These are phyloP conservation scores for Metschnikowia anglica DNA, from an alignment of 805 yeast genomes.

Conservation along the genomic window DNA sequence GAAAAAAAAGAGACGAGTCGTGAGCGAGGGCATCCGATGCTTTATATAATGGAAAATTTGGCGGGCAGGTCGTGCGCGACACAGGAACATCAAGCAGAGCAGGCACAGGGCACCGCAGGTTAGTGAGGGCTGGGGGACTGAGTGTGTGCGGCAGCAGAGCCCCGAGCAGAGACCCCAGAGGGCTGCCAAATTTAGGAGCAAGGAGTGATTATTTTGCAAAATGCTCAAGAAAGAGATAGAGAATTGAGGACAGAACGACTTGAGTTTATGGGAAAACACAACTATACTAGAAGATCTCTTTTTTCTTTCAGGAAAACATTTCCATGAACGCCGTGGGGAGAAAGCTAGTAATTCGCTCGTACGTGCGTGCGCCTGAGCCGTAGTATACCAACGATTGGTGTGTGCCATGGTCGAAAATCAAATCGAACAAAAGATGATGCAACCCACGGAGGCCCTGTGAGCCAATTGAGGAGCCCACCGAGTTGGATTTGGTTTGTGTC, in stretches of 20 bases:
- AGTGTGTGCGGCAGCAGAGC: background rate
- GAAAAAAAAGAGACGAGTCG: slow-evolving; percentile 20
- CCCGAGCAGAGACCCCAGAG: no score
- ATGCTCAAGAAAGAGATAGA: no score
- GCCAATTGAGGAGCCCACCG: slow-evolving; percentile 30
- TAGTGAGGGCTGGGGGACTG: slow-evolving; percentile 4
- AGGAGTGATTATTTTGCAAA: no score
- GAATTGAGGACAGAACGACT: no score
- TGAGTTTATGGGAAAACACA: no score
- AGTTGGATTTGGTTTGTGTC: slow-evolving; percentile 31
- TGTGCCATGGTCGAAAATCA: slow-evolving; percentile 25
- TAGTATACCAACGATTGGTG: slow-evolving; percentile 38
- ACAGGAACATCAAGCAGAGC: background rate
- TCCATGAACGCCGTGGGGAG: slow-evolving; percentile 35
- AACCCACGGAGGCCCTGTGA: slow-evolving; percentile 31
- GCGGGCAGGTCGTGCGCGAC: slow-evolving; percentile 12
- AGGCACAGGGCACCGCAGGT: background rate
- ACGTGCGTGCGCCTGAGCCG: slow-evolving; percentile 43
- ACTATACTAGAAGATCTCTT: no score
- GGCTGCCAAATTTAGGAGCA: no score
- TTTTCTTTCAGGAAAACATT: slow-evolving; percentile 24
- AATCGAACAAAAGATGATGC: slow-evolving; percentile 41
- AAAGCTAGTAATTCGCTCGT: slow-evolving; percentile 33
- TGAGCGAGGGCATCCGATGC: slow-evolving; percentile 1
- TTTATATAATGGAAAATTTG: slow-evolving; percentile 6